Percentiles rank a stretch among this genome's conserved stretches.
phyloP scores from a whole-genome alignment of 148 eudicot species.

The Bassia scoparia region DNA sequence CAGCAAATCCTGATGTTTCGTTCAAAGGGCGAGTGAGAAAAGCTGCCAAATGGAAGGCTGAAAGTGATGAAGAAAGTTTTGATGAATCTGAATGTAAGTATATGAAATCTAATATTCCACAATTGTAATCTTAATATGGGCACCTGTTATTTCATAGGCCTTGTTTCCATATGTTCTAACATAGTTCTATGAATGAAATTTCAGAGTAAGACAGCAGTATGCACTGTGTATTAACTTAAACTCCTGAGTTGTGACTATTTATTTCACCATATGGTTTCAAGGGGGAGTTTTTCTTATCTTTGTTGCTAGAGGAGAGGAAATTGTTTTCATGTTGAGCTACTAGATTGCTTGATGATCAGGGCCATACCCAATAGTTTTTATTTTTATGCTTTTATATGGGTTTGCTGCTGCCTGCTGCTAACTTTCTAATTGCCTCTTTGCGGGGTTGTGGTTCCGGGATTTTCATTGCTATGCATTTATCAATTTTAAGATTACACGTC shows the following conservation, averaged over 20 bases:
- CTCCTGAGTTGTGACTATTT: neutral
- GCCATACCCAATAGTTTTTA: neutral
- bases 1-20: constrained; percentile 65
- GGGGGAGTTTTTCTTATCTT: neutral
- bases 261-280: neutral
- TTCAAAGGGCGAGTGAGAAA: constrained; percentile 82
- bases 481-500: neutral
- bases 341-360: neutral
- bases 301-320: neutral
- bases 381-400: neutral
- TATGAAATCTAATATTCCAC: constrained; percentile 9
- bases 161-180: too few relatives aligned
- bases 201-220: neutral
- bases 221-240: neutral
- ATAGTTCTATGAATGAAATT: neutral
- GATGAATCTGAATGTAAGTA: constrained; percentile 69
- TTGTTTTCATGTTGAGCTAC: neutral
- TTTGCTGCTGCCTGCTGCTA: neutral
- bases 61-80: constrained; percentile 71
- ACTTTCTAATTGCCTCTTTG: neutral
- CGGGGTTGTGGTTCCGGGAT: neutral
- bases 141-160: too few relatives aligned
- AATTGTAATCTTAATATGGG: neutral
- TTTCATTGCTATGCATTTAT: neutral
- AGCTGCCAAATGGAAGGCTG: constrained; percentile 70